Percentiles rank a stretch among this genome's conserved stretches.
Conservation (phyloP, 106 monocot species). For the Cymbidium sinense region DNA sequence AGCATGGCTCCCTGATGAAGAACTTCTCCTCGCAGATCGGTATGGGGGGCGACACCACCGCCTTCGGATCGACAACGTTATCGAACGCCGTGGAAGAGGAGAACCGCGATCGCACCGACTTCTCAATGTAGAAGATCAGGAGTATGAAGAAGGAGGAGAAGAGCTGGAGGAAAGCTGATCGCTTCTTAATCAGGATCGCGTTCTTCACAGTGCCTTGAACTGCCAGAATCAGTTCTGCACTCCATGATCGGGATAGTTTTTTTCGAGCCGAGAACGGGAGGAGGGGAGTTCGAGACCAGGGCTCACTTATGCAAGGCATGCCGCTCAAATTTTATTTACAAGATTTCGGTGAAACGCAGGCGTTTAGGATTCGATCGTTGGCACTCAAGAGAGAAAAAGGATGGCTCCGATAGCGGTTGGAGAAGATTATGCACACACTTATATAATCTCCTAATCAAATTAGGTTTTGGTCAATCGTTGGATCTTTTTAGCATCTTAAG, state of each 20-base stretch:
- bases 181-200: constrained; percentile 59
- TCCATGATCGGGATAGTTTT: constrained; percentile 26
- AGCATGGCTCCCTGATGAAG: constrained; percentile 51
- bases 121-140: constrained; percentile 87
- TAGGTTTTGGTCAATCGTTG: too few species aligned
- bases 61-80: constrained; percentile 72
- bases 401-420: too few species aligned
- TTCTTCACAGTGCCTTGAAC: constrained; percentile 66
- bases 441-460: too few species aligned
- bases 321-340: too few species aligned
- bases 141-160: constrained; percentile 93
- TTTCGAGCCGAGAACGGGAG: too few species aligned
- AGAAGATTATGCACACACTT: too few species aligned
- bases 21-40: constrained; percentile 81
- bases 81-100: constrained; percentile 28
- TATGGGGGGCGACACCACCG: constrained; percentile 56
- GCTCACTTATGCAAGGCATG: too few species aligned
- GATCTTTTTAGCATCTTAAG: too few species aligned
- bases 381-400: too few species aligned
- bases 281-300: too few species aligned
- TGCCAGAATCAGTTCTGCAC: constrained; percentile 58
- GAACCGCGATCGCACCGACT: constrained; percentile 58
- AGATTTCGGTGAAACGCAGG: too few species aligned
- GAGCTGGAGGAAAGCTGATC: constrained; percentile 62
- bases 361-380: too few species aligned